A percentile compares a stretch with the other conserved stretches of the same genome.
Conservation (phyloP, 208 protist species). For the Trypanosoma brucei region DNA sequence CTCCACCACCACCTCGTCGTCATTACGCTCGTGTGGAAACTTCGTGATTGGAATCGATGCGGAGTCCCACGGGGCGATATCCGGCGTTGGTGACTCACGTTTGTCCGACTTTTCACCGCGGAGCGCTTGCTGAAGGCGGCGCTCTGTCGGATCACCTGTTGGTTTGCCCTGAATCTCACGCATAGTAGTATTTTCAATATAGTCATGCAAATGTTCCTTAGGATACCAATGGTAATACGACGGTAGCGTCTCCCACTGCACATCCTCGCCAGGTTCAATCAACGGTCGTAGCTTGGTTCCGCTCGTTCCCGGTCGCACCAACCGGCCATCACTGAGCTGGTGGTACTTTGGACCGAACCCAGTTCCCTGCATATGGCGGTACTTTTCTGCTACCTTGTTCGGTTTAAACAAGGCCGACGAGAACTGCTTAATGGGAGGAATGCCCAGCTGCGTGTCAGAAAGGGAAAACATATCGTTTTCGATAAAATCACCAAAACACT, state of each 20-base stretch:
- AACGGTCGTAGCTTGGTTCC: conserved; percentile 81
- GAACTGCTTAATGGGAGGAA: conserved; percentile 76
- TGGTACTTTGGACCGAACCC: conserved; percentile 82
- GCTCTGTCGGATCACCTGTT: conserved; percentile 51
- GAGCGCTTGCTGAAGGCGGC: conserved; percentile 34
- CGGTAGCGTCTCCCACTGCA: conserved; percentile 83
- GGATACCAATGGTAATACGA: conserved; percentile 90
- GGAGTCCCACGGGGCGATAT: conserved; percentile 78
- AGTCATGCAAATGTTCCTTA: conserved; percentile 81
- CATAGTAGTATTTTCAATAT: conserved; percentile 84
- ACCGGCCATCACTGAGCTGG: conserved; percentile 71
- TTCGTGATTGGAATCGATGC: conserved; percentile 80
- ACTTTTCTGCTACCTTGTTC: conserved; percentile 85
- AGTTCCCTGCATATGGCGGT: conserved; percentile 80
- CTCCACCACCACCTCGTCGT: conserved; percentile 82
- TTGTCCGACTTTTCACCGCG: conserved; percentile 27
- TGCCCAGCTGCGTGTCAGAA: conserved; percentile 78
- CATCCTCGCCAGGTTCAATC: conserved; percentile 76
- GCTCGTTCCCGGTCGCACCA: conserved; percentile 79
- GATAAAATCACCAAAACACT: conserved; percentile 89
- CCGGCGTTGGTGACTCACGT: conserved; percentile 47
- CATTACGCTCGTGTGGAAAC: conserved; percentile 81
- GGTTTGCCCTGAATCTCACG: conserved; percentile 70
- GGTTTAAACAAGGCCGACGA: conserved; percentile 57
- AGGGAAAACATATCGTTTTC: conserved; percentile 88